phyloP scores from a whole-genome alignment of 2,329 filamentous ascomycete genomes.

The Ascochyta fabae region DNA sequence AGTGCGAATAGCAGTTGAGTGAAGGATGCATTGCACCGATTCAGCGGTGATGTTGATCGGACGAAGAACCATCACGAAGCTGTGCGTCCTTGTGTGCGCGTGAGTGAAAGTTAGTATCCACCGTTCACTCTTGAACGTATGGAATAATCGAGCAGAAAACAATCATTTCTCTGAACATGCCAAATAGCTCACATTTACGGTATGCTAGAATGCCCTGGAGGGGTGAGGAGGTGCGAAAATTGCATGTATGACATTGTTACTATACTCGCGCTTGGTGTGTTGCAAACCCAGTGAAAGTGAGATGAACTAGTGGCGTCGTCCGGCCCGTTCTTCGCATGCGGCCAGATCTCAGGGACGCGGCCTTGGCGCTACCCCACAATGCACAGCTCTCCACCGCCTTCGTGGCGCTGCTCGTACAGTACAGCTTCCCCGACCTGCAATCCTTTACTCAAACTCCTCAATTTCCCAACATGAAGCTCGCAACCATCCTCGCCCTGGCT shows the following conservation, averaged over 20 bases:
- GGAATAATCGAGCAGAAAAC: background rate
- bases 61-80: background rate
- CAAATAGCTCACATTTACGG: background rate
- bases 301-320: slow-evolving; percentile 5
- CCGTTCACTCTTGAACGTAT: background rate
- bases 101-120: background rate
- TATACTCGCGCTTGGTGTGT: background rate
- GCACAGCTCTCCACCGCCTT: slow-evolving; percentile 16
- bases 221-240: background rate
- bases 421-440: slow-evolving; percentile 1
- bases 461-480: slow-evolving; percentile 53
- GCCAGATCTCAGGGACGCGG: slow-evolving; percentile 11
- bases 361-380: slow-evolving; percentile 17
- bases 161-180: background rate
- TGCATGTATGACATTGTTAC: background rate
- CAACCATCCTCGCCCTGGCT: slow-evolving; percentile 57
- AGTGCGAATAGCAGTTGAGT: background rate
- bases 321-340: slow-evolving; percentile 7
- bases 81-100: background rate
- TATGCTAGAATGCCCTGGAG: background rate
- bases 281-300: background rate
- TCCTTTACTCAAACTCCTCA: slow-evolving; percentile 7
- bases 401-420: background rate
- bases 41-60: background rate
- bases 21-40: background rate